Evolutionary conservation across 2,329 filamentous ascomycete genomes (phyloP).

Genomic region (Metarhizium humberi): DNA sequence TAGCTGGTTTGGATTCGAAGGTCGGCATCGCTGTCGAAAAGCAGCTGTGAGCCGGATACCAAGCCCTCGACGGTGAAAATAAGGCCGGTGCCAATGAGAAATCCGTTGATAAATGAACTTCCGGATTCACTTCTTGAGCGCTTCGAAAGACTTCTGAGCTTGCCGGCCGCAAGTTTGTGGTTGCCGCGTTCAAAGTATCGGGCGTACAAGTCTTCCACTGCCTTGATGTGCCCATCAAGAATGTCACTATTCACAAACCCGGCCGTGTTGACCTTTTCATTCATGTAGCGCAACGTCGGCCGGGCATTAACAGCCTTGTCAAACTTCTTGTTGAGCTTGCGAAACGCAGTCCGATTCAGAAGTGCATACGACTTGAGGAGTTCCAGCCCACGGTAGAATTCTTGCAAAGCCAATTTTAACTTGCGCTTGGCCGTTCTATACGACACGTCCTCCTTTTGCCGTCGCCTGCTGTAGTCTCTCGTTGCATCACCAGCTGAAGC

Average conservation of each 20-base stretch:
- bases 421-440: conserved; percentile 86
- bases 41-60: conserved; percentile 47
- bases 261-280: conserved; percentile 80
- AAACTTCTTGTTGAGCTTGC: conserved; percentile 98
- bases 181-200: conserved; percentile 92
- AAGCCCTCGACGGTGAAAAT: conserved; percentile 60
- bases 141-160: conserved; percentile 65
- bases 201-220: conserved; percentile 84
- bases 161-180: conserved; percentile 81
- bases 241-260: conserved; percentile 89
- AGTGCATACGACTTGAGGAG: conserved; percentile 85
- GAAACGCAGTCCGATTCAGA: conserved; percentile 85
- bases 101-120: conserved; percentile 50
- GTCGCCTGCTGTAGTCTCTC: conserved; percentile 43
- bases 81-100: conserved; percentile 58
- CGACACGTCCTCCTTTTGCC: conserved; percentile 49
- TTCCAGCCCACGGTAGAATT: conserved; percentile 88
- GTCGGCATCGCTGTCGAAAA: conserved; percentile 36
- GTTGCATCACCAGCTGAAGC: conserved; percentile 20
- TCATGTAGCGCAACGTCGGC: conserved; percentile 73
- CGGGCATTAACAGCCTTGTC: conserved; percentile 81
- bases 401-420: conserved; percentile 81
- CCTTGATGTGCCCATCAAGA: conserved; percentile 68
- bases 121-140: conserved; percentile 46
- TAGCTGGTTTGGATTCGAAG: conserved; percentile 51